A percentile compares a stretch with the other conserved stretches of the same genome.
Conservation (phyloP, 805 yeast genomes). For the Candida succiphila region DNA sequence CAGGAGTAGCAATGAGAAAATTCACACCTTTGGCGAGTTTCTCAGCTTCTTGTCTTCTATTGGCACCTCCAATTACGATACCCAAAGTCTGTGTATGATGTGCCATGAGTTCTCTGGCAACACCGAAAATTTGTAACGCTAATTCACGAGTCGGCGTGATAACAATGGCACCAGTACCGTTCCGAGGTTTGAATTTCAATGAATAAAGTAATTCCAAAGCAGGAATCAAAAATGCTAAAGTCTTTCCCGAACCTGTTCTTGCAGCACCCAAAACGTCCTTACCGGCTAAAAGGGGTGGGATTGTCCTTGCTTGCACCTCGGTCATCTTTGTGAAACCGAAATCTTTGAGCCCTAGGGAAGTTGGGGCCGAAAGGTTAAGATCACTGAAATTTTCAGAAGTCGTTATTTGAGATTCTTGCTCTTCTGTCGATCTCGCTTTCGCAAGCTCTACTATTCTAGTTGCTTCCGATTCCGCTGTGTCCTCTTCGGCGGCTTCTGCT, state of each 20-base stretch:
- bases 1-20: conserved; percentile 92
- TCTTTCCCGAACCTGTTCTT: conserved; percentile 97
- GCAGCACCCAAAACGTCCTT: conserved; percentile 99
- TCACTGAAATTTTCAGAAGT: conserved; percentile 29
- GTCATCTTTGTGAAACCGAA: conserved; percentile 95
- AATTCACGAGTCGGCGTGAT: conserved; percentile 97
- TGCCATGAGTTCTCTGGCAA: conserved; percentile 89
- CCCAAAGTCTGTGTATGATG: conserved; percentile 90
- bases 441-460: conserved; percentile 21
- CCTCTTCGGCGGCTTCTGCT: conserved; percentile 11
- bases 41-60: conserved; percentile 95
- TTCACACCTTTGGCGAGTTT: conserved; percentile 92
- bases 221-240: conserved; percentile 90
- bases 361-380: conserved; percentile 68
- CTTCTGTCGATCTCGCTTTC: conserved; percentile 5
- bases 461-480: conserved; percentile 21
- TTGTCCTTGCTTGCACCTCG: conserved; percentile 88
- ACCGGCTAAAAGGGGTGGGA: conserved; percentile 94
- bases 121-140: conserved; percentile 96
- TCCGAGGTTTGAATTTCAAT: conserved; percentile 90
- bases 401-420: conserved; percentile 1
- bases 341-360: conserved; percentile 66
- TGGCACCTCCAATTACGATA: conserved; percentile 97
- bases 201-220: conserved; percentile 90
- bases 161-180: conserved; percentile 94